Evolutionary conservation across 192 early-diverging fungal genomes (phyloP).

Genomic region (Endogone sp.): DNA sequence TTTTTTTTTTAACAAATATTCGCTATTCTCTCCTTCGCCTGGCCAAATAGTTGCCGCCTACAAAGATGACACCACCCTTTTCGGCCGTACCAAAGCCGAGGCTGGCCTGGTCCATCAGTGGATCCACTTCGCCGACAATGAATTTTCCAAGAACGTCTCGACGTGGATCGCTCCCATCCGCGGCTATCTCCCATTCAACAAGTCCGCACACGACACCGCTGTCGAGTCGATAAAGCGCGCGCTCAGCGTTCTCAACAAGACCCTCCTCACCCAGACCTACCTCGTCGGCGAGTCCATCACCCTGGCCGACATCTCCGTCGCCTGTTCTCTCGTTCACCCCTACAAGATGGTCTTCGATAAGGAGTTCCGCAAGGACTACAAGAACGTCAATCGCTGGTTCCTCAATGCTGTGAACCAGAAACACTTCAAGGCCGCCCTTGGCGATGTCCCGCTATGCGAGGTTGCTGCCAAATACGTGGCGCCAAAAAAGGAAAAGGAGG

Average conservation of each 20-base stretch:
- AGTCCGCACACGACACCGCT: conserved; percentile 64
- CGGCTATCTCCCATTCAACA: conserved; percentile 16
- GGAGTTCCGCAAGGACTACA: conserved; percentile 78
- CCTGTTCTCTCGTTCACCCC: conserved; percentile 41
- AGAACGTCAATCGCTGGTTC: conserved; percentile 93
- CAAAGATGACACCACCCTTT: conserved; percentile 44
- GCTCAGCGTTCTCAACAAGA: conserved; percentile 69
- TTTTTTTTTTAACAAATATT: background rate
- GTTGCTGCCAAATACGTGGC: conserved; percentile 43
- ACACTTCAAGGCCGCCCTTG: conserved; percentile 79
- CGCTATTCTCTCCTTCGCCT: background rate
- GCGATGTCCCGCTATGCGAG: conserved; percentile 62
- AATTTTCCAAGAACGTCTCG: conserved; percentile 18
- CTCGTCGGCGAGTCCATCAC: conserved; percentile 92
- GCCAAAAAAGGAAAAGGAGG: conserved; percentile 34
- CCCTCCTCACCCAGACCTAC: conserved; percentile 84
- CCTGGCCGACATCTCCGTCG: conserved; percentile 82
- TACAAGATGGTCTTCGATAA: conserved; percentile 62
- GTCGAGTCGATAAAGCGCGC: conserved; percentile 62
- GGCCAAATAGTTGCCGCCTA: conserved; percentile 33
- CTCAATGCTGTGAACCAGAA: conserved; percentile 79
- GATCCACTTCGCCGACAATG: conserved; percentile 59
- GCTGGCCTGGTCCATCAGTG: conserved; percentile 65
- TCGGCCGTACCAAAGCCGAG: conserved; percentile 56
- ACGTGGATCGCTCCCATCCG: background rate